A percentile compares a stretch with the other conserved stretches of the same genome.
phyloP scores from a whole-genome alignment of 257 asterid species.

The Lycium barbarum region DNA sequence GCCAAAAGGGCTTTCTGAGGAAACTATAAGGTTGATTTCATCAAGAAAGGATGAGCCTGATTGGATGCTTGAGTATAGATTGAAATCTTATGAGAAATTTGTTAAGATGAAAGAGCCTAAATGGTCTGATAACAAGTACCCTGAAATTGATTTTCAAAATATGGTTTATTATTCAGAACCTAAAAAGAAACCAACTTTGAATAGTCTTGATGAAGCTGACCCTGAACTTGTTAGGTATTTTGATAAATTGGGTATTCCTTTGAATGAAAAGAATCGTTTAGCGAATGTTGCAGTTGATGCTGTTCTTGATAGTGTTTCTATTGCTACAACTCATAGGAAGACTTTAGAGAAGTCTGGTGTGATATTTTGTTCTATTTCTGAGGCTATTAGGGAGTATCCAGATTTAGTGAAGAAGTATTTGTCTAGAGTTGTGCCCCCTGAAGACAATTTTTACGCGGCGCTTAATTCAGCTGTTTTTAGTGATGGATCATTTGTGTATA shows the following conservation, averaged over 20 bases:
- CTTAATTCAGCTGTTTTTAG: constrained; percentile 93
- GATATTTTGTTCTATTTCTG: constrained; percentile 93
- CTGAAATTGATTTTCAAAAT: constrained; percentile 73
- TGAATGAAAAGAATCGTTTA: constrained; percentile 81
- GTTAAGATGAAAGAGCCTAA: constrained; percentile 75
- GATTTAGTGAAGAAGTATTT: constrained; percentile 76
- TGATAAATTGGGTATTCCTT: constrained; percentile 85
- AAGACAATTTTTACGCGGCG: constrained; percentile 86
- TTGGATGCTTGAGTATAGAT: constrained; percentile 90
- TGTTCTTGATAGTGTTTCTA: constrained; percentile 89
- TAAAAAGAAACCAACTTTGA: constrained; percentile 80
- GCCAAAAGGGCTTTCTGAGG: constrained; percentile 87
- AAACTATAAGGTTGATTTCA: constrained; percentile 83
- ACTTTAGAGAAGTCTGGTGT: constrained; percentile 87
- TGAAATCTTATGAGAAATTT: constrained; percentile 78
- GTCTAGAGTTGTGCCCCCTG: constrained; percentile 86
- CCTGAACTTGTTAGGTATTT: constrained; percentile 85
- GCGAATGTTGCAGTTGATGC: constrained; percentile 99
- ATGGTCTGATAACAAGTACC: constrained; percentile 91
- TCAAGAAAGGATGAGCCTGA: constrained; percentile 70
- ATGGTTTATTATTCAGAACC: constrained; percentile 89
- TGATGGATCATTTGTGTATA: constrained; percentile 95
- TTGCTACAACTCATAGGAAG: constrained; percentile 90
- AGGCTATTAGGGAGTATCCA: constrained; percentile 85
- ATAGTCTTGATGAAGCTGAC: constrained; percentile 88